phyloP scores from a whole-genome alignment of 2,329 filamentous ascomycete genomes.

The Lasiodiplodia citricola region DNA sequence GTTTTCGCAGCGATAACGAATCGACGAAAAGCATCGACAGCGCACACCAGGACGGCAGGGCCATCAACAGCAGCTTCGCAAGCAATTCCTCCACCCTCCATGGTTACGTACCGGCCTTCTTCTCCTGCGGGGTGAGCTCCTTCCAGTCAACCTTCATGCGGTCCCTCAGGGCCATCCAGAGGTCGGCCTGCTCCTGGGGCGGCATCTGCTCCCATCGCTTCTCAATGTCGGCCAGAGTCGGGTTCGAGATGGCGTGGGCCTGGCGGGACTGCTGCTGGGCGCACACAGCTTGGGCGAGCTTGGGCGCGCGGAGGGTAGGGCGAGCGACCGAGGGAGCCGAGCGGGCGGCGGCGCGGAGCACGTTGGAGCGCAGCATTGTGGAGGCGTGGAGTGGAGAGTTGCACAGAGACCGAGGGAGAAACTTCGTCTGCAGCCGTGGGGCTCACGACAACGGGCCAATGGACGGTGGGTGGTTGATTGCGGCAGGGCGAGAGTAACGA shows the following conservation, averaged over 20 bases:
- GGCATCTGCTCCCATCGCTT: conserved; percentile 99
- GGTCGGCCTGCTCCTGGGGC: conserved; percentile 96
- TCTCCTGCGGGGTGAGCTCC: conserved; percentile 93
- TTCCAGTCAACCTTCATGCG: conserved; percentile 99
- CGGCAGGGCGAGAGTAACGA: conserved; percentile 10
- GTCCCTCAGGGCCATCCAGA: conserved; percentile 98
- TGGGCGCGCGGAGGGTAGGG: conserved; percentile 37
- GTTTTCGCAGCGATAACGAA: neutral
- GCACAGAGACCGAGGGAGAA: conserved; percentile 32
- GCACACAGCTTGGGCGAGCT: conserved; percentile 21
- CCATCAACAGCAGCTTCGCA: conserved; percentile 2
- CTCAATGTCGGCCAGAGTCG: conserved; percentile 96
- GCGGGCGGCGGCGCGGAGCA: conserved; percentile 42
- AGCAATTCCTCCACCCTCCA: conserved; percentile 4
- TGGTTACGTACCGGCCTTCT: conserved; percentile 90
- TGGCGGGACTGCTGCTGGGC: conserved; percentile 61
- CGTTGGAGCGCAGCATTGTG: conserved; percentile 47
- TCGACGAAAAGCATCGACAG: neutral
- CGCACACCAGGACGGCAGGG: neutral
- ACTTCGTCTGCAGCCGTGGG: conserved; percentile 40
- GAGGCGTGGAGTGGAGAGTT: conserved; percentile 44
- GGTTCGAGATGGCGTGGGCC: conserved; percentile 95
- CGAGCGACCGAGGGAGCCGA: conserved; percentile 39
- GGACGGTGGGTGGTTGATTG: conserved; percentile 38
- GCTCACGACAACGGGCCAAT: conserved; percentile 44